Percentiles rank a stretch among this genome's conserved stretches.
Evolutionary conservation across 352 stramenopile species (phyloP).

Genomic region (Phytophthora chlamydospora): DNA sequence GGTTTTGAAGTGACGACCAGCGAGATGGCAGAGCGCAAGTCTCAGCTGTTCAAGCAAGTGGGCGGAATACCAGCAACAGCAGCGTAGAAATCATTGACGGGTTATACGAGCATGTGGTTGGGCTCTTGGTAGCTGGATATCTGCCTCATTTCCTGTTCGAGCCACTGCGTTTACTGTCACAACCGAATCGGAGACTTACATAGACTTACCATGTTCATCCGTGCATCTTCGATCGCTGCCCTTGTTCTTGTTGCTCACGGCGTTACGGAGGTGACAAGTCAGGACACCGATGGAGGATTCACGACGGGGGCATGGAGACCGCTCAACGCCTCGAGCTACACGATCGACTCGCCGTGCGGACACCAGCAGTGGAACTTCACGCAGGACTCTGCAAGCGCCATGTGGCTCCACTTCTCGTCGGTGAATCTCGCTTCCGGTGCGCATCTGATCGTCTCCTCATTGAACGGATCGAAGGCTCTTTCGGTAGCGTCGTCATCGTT

Average conservation of each 20-base stretch:
- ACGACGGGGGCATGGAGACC: constrained; percentile 38
- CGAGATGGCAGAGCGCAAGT: no score
- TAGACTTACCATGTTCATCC: constrained; percentile 13
- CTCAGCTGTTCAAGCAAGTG: no score
- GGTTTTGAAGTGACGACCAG: no score
- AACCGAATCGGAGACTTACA: constrained; percentile 5
- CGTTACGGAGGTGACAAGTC: constrained; percentile 1
- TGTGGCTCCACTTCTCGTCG: constrained; percentile 50
- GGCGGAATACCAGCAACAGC: not conserved
- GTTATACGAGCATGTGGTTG: constrained; percentile 14
- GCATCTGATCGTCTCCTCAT: constrained; percentile 42
- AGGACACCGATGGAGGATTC: constrained; percentile 43
- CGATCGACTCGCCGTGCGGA: constrained; percentile 44
- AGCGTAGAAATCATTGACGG: constrained; percentile 15
- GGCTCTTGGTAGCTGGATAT: not conserved
- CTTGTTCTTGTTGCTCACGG: constrained; percentile 4
- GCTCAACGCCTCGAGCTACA: constrained; percentile 41
- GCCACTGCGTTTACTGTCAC: constrained; percentile 6
- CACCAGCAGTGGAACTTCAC: constrained; percentile 56
- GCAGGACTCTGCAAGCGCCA: constrained; percentile 45
- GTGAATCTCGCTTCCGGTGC: constrained; percentile 41
- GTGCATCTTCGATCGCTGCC: constrained; percentile 8
- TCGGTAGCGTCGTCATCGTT: constrained; percentile 27
- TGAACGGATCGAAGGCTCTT: constrained; percentile 41
- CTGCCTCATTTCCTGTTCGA: constrained; percentile 11